phyloP scores from a whole-genome alignment of 768 basidiomycete genomes.

The Panus rudis region DNA sequence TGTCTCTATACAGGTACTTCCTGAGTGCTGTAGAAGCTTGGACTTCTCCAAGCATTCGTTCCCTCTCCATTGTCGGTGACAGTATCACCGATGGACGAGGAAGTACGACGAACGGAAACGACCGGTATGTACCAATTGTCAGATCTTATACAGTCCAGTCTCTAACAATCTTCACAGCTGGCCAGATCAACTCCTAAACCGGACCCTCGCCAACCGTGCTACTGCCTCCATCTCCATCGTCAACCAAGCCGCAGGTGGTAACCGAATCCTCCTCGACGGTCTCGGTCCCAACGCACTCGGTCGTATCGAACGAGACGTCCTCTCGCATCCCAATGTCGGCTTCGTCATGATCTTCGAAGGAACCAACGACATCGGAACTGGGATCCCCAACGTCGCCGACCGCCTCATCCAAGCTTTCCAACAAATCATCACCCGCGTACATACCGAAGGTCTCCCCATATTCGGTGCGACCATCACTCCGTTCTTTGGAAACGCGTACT shows the following conservation, averaged over 20 bases:
- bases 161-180: slow-evolving; percentile 24
- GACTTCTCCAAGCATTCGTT: slow-evolving; percentile 22
- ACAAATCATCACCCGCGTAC: slow-evolving; percentile 38
- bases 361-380: slow-evolving; percentile 46
- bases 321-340: slow-evolving; percentile 37
- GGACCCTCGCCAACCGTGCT: slow-evolving; percentile 29
- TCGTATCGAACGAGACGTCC: slow-evolving; percentile 45
- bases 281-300: slow-evolving; percentile 40
- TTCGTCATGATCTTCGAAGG: slow-evolving; percentile 48
- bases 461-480: slow-evolving; percentile 48
- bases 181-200: slow-evolving; percentile 41
- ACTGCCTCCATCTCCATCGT: slow-evolving; percentile 33
- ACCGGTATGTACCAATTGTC: slow-evolving; percentile 26
- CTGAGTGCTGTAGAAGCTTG: slow-evolving; percentile 38
- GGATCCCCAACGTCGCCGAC: slow-evolving; percentile 26
- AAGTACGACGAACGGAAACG: slow-evolving; percentile 36
- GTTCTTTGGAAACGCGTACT: slow-evolving; percentile 33
- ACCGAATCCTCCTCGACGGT: slow-evolving; percentile 43
- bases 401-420: slow-evolving; percentile 37
- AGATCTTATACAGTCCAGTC: not conserved
- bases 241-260: slow-evolving; percentile 49
- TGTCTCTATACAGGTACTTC: slow-evolving; percentile 31
- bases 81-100: slow-evolving; percentile 48
- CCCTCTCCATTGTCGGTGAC: slow-evolving; percentile 42
- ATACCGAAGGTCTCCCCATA: slow-evolving; percentile 35